Conservation (phyloP, 108 stramenopile genomes). For the Skeletonema potamos region DNA sequence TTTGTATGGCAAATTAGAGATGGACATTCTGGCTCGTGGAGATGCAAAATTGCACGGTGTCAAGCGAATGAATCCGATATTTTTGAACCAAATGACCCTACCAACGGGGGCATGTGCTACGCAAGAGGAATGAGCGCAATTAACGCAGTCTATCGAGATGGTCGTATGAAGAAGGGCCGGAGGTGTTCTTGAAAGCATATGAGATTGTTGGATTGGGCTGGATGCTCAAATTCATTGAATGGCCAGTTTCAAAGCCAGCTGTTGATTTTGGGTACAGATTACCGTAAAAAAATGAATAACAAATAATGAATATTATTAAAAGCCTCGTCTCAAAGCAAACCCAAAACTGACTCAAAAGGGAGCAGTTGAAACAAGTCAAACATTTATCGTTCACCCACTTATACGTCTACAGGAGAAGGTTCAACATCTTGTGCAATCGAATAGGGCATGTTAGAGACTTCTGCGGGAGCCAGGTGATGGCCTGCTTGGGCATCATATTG, state of each 20-base stretch:
- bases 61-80: slow-evolving; percentile 32
- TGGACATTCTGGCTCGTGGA: slow-evolving; percentile 50
- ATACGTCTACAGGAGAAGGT: background rate
- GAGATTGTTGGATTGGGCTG: slow-evolving; percentile 56
- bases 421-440: background rate
- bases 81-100: slow-evolving; percentile 46
- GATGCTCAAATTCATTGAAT: slow-evolving; percentile 38
- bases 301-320: background rate
- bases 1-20: slow-evolving; percentile 64
- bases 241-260: slow-evolving; percentile 34
- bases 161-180: slow-evolving; percentile 47
- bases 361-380: background rate
- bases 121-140: slow-evolving; percentile 57
- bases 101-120: slow-evolving; percentile 54
- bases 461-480: background rate
- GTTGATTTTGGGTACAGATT: slow-evolving; percentile 43
- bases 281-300: slow-evolving; percentile 2
- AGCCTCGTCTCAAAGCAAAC: background rate
- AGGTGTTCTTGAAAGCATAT: slow-evolving; percentile 54
- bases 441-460: background rate
- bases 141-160: slow-evolving; percentile 50
- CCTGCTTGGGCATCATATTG: background rate
- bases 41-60: slow-evolving; percentile 21
- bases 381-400: background rate
- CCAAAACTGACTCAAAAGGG: background rate